A percentile compares a stretch with the other conserved stretches of the same genome.
phyloP scores from a whole-genome alignment of 768 basidiomycete genomes.

The Boletales sp. region DNA sequence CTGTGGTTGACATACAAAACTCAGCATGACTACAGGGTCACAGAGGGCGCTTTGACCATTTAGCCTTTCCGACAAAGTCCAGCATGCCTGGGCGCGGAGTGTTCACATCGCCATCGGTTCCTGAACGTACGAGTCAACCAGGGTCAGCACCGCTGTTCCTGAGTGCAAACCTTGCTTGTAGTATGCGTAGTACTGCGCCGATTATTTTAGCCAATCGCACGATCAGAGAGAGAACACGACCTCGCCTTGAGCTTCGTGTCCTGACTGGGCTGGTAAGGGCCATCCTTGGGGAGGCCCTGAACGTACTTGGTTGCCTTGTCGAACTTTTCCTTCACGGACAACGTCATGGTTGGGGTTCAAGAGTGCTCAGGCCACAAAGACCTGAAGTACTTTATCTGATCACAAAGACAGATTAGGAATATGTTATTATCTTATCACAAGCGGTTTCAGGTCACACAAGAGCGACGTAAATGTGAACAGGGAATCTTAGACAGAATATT shows the following conservation, averaged over 20 bases:
- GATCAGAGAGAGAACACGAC: conserved; percentile 10
- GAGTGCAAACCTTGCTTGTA: conserved; percentile 80
- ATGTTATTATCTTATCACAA: conserved; percentile 5
- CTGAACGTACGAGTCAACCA: conserved; percentile 34
- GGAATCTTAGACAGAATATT: no score
- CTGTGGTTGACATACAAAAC: conserved; percentile 35
- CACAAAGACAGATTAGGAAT: conserved; percentile 8
- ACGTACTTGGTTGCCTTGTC: conserved; percentile 71
- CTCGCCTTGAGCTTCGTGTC: conserved; percentile 80
- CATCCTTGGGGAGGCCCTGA: conserved; percentile 58
- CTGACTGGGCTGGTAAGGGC: conserved; percentile 68
- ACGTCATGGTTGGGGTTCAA: conserved; percentile 48
- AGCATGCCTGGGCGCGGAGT: conserved; percentile 66
- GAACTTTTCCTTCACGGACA: conserved; percentile 51
- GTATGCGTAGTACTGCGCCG: conserved; percentile 79
- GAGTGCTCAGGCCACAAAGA: neutral
- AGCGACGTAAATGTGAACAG: no score
- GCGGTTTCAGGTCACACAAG: conserved; percentile 1
- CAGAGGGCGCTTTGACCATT: conserved; percentile 56
- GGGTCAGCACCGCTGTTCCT: neutral
- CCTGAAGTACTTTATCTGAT: conserved; percentile 16
- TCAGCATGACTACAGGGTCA: neutral
- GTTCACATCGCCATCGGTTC: conserved; percentile 70
- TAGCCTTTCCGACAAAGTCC: conserved; percentile 85
- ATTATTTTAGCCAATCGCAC: conserved; percentile 5